These are phyloP conservation scores for Trametes villosa DNA, from an alignment of 768 basidiomycete species.

Conservation along the genomic window DNA sequence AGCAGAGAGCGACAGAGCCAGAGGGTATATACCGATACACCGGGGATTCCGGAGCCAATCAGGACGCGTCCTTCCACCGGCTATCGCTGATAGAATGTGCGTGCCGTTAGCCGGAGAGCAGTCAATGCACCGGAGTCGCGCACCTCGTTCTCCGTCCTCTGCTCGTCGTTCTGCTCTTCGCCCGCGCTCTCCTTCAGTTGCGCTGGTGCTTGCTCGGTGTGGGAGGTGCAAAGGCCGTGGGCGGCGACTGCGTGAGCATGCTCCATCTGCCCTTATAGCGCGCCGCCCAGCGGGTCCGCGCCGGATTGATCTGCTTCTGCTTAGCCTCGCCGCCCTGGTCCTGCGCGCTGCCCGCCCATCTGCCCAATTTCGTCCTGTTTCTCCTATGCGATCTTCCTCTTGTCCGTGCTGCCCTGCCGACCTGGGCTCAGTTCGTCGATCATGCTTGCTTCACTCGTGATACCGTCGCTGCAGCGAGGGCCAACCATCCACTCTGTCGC, in stretches of 20 bases:
- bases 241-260: neutral
- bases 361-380: conserved; percentile 13
- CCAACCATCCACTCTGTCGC: no score
- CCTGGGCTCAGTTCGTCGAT: neutral
- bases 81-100: conserved; percentile 19
- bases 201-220: neutral
- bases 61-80: conserved; percentile 3
- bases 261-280: conserved; percentile 1
- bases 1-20: neutral
- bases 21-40: conserved; percentile 18
- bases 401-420: neutral
- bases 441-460: no score
- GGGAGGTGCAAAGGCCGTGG: neutral
- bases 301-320: conserved; percentile 23
- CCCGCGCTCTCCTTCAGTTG: neutral
- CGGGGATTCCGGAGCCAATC: conserved; percentile 16
- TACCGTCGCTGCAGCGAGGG: no score
- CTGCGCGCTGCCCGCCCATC: conserved; percentile 26
- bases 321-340: conserved; percentile 26
- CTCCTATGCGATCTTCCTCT: conserved; percentile 5
- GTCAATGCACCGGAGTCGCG: conserved; percentile 6
- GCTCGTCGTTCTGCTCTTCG: neutral
- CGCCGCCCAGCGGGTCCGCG: conserved; percentile 9
- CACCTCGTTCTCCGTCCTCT: neutral
- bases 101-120: conserved; percentile 4